These are phyloP conservation scores for Syzygium aqueum DNA, from an alignment of 345 rosid genomes.

Conservation along the genomic window DNA sequence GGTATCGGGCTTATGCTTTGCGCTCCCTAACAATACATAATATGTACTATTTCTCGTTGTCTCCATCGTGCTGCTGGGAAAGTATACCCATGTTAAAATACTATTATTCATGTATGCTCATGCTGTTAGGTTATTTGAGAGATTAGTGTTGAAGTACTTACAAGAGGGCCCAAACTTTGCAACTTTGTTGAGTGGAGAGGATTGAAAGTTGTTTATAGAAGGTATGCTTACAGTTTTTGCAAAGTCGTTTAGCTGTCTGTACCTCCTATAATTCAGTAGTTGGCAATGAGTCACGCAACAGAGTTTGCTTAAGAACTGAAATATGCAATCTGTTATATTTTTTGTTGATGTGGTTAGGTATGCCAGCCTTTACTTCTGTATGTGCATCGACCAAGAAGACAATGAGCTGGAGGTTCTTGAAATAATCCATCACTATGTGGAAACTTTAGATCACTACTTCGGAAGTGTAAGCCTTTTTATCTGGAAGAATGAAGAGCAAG, in stretches of 20 bases:
- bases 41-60: not conserved
- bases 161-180: slow-evolving; percentile 89
- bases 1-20: too few relatives aligned
- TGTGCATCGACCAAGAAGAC: slow-evolving; percentile 88
- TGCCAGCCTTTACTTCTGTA: slow-evolving; percentile 97
- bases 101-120: not conserved
- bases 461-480: slow-evolving; percentile 52
- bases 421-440: slow-evolving; percentile 90
- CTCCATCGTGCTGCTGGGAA: not conserved
- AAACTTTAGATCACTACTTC: slow-evolving; percentile 87
- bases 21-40: not conserved
- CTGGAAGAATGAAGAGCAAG: not conserved
- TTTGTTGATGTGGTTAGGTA: slow-evolving; percentile 32
- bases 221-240: slow-evolving; percentile 18
- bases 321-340: not conserved
- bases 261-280: not conserved
- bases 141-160: slow-evolving; percentile 74
- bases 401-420: slow-evolving; percentile 90
- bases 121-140: slow-evolving; percentile 67
- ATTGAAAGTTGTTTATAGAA: slow-evolving; percentile 79
- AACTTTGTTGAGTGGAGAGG: slow-evolving; percentile 97
- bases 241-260: not conserved
- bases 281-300: not conserved
- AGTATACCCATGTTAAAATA: not conserved
- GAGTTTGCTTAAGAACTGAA: too few relatives aligned